Base-by-base conservation (phyloP, 495 filamentous ascomycete genomes). In the Bombardia bombarda region DNA sequence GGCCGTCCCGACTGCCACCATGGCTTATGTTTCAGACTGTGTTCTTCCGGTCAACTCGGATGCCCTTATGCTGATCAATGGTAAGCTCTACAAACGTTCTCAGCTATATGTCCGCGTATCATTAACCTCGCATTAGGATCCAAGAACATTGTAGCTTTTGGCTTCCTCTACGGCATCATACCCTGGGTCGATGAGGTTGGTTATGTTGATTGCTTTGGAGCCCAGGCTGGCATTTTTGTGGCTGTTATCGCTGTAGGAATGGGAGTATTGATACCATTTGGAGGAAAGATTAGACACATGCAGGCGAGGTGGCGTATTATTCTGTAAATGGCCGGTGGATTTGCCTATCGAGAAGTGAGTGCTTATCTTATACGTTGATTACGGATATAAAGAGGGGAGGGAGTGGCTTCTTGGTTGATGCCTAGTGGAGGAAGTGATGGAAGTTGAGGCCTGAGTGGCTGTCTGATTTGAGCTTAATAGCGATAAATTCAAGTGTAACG, bases 151-250 rank as follows among this genome's bases (percentile, higher is more conserved):
- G 57, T 63, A 1, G 55, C 55, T 1, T 63, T 63, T 20, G 51
- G 57, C 2, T 63, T 60, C 21, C 43, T 58, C 1, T 58, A 60
- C 19, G 57, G 52, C 3, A 53, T 63, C 33, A 41, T 61, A 19
- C 71, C 72, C 1, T 77, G 74, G 75, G 67, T 74, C 14, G 58
- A 66, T 24, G 42, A 60, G 36, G 58, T 61, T 0, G 73, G 75
- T 1, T 78, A 78, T 35, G 40, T 60, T 4, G 56, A 65, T 43
- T 72, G 72, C 17, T 78, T 70, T 40, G 73, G 74, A 1, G 51
- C 65, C n/a, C 74, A 75, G 62, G 72, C 73, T 1, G 68, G 69
- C 20, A 72, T 76, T 6, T 63, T 51, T 42, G 52, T 56, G n/a
- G 52, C 47, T 10, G 40, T 63, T 10, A 55, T 63, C 17, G 50